A percentile compares a stretch with the other conserved stretches of the same genome.
These are phyloP conservation scores for Tricholoma furcatifolium DNA, from an alignment of 768 basidiomycete genomes.

Conservation along the genomic window DNA sequence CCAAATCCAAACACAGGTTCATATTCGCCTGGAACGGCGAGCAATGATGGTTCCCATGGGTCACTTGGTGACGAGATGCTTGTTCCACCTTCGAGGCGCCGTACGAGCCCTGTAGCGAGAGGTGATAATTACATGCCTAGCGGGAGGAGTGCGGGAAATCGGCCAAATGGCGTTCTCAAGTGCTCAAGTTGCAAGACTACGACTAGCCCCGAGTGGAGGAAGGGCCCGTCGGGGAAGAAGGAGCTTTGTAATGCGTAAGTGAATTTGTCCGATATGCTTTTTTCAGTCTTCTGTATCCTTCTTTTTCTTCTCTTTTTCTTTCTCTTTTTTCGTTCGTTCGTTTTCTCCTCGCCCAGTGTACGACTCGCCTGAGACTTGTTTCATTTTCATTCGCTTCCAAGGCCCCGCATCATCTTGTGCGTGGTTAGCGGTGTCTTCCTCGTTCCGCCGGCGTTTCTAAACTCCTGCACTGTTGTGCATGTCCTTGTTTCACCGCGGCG, in stretches of 20 bases:
- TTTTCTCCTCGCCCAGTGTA: neutral
- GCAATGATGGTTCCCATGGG: neutral
- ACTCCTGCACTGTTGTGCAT: neutral
- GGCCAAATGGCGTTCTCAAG: conserved; percentile 68
- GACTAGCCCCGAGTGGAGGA: conserved; percentile 87
- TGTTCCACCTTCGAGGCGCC: conserved; percentile 57
- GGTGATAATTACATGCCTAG: conserved; percentile 36
- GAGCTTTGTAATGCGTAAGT: conserved; percentile 91
- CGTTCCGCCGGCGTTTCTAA: neutral
- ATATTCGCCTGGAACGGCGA: neutral
- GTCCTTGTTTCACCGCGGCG: neutral
- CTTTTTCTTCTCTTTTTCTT: neutral
- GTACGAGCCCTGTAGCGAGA: conserved; percentile 41
- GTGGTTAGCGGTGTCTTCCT: neutral
- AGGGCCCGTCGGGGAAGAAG: conserved; percentile 88
- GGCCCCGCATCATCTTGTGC: neutral
- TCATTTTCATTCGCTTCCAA: too few species aligned
- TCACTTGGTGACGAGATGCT: conserved; percentile 32
- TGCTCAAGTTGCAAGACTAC: conserved; percentile 83
- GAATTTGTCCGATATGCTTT: conserved; percentile 15
- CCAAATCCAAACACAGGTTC: neutral
- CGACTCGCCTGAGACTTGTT: too few species aligned
- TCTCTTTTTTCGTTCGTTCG: neutral
- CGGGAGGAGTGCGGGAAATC: conserved; percentile 54
- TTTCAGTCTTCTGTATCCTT: conserved; percentile 3